These are phyloP conservation scores for Tetradesmus obliquus DNA, from an alignment of 139 green algal species.

Conservation along the genomic window DNA sequence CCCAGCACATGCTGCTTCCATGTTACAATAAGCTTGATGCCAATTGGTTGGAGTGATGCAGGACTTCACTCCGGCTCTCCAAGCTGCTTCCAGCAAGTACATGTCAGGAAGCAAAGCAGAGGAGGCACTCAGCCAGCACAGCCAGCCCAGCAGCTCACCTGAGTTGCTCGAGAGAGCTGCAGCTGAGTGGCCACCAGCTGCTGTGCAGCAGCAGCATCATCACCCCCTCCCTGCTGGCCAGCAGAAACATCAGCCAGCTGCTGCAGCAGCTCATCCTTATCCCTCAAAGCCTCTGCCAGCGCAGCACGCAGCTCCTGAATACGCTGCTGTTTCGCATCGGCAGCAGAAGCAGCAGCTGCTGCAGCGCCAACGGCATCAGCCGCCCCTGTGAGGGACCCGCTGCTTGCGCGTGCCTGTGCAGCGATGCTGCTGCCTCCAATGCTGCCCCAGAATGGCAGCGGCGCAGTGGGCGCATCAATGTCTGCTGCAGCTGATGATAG, in stretches of 20 bases:
- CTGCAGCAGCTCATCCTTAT: slow-evolving; percentile 36
- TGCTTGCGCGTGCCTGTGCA: not conserved
- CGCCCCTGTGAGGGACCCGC: not conserved
- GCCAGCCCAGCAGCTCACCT: not conserved
- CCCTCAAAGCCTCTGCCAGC: slow-evolving; percentile 41
- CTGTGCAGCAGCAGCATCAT: not conserved
- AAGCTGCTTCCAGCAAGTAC: not conserved
- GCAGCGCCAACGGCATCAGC: not conserved
- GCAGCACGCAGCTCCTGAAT: slow-evolving; percentile 56
- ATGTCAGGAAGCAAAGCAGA: not conserved
- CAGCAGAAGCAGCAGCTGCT: not conserved
- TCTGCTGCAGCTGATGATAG: slow-evolving; percentile 18
- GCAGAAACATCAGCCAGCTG: slow-evolving; percentile 4
- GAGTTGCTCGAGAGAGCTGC: not conserved
- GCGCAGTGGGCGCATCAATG: not conserved
- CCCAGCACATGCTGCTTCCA: not conserved
- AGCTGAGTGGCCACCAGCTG: not conserved
- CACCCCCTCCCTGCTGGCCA: not conserved
- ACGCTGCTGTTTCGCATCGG: slow-evolving; percentile 53
- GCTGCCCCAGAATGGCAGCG: not conserved
- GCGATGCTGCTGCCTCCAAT: not conserved
- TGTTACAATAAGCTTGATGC: not conserved
- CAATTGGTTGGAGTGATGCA: not conserved
- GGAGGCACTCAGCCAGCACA: not conserved
- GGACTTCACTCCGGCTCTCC: not conserved